These are phyloP conservation scores for Linum trigynum DNA, from an alignment of 345 rosid genomes.

Conservation along the genomic window DNA sequence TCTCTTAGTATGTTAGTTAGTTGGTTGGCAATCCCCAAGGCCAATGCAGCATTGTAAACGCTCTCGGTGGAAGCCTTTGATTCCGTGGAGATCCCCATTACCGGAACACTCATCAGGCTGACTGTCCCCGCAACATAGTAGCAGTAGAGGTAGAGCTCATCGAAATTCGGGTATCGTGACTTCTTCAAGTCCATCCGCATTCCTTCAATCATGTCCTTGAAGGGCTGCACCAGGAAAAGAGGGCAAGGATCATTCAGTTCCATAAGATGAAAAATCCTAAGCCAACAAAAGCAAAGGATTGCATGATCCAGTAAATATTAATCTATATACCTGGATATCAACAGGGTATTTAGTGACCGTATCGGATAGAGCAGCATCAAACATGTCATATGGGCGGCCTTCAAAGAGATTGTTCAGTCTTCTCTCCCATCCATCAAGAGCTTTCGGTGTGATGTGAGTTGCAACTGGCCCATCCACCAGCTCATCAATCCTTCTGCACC, in stretches of 20 bases:
- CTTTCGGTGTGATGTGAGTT: constrained; percentile 39
- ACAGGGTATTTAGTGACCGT: constrained; percentile 39
- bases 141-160: constrained; percentile 50
- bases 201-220: constrained; percentile 50
- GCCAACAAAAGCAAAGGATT: background rate
- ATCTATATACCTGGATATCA: constrained; percentile 34
- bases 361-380: constrained; percentile 41
- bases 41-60: constrained; percentile 42
- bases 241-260: background rate
- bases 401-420: constrained; percentile 34
- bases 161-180: constrained; percentile 36
- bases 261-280: background rate
- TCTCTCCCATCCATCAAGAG: constrained; percentile 44
- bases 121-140: constrained; percentile 52
- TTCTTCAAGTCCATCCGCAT: constrained; percentile 40
- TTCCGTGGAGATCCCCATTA: constrained; percentile 46
- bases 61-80: constrained; percentile 40
- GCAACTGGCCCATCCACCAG: constrained; percentile 50
- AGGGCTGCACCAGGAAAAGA: constrained; percentile 24
- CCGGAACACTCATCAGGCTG: constrained; percentile 47
- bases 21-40: constrained; percentile 49
- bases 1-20: constrained; percentile 51
- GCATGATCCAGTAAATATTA: background rate
- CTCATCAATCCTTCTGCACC: constrained; percentile 56
- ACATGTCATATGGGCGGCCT: constrained; percentile 39